Evolutionary conservation across 176 grass and related monocot genomes (phyloP).

Genomic region (Pontederia crassipes): DNA sequence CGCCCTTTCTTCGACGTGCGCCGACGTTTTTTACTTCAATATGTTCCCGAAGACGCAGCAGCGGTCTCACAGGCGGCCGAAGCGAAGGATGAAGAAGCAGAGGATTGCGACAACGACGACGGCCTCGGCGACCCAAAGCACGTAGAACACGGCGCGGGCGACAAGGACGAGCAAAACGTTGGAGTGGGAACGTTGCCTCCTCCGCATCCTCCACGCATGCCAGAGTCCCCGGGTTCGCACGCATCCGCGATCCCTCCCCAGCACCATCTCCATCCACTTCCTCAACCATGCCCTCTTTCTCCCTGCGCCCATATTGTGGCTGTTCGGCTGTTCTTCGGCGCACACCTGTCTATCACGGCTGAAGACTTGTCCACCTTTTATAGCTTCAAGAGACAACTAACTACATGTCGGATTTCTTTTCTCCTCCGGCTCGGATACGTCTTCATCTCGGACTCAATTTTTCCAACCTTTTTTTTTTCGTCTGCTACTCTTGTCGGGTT

Average conservation of each 20-base stretch:
- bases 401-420: too few species aligned
- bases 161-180: background rate
- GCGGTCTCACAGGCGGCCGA: constrained; percentile 7
- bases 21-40: too few species aligned
- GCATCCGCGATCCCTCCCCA: background rate
- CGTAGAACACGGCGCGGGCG: background rate
- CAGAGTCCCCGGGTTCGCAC: background rate
- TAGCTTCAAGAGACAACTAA: too few species aligned
- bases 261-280: background rate
- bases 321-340: too few species aligned
- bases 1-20: too few species aligned
- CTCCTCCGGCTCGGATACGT: too few species aligned
- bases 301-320: background rate
- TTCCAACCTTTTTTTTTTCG: too few species aligned
- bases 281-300: background rate
- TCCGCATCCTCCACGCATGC: background rate
- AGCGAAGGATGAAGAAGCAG: constrained; percentile 24
- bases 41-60: too few species aligned
- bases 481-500: too few species aligned
- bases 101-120: background rate
- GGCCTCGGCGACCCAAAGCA: constrained; percentile 14
- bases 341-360: too few species aligned
- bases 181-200: background rate
- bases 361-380: too few species aligned
- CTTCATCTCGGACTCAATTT: too few species aligned